These are phyloP conservation scores for Capsicum chinense DNA, from an alignment of 257 asterid genomes.

Conservation along the genomic window DNA sequence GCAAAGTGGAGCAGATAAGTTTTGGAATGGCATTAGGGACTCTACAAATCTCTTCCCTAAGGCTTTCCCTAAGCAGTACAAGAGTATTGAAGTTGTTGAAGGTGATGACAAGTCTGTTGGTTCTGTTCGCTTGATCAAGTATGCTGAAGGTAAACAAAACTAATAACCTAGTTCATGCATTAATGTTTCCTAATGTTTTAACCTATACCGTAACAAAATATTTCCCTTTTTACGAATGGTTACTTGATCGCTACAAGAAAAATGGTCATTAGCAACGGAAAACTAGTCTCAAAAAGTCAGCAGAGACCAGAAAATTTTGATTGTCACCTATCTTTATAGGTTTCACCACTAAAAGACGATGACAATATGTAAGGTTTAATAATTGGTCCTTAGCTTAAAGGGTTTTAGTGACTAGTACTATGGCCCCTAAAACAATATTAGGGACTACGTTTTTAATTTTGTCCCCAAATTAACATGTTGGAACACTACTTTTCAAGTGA, in stretches of 20 bases:
- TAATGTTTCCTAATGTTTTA: too few relatives aligned
- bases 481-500: too few relatives aligned
- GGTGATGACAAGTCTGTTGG: conserved; percentile 79
- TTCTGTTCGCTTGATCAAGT: conserved; percentile 64
- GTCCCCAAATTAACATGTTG: too few relatives aligned
- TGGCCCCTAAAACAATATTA: too few relatives aligned
- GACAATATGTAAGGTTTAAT: too few relatives aligned
- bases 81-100: conserved; percentile 70
- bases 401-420: too few relatives aligned
- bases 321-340: too few relatives aligned
- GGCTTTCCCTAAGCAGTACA: conserved; percentile 62
- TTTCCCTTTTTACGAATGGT: neutral
- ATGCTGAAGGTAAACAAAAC: conserved; percentile 50
- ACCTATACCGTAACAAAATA: neutral
- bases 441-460: too few relatives aligned
- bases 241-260: neutral
- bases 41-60: conserved; percentile 70
- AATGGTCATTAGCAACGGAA: neutral
- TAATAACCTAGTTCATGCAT: neutral
- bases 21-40: conserved; percentile 66
- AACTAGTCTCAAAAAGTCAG: neutral
- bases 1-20: conserved; percentile 55
- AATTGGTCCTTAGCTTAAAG: too few relatives aligned
- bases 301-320: too few relatives aligned
- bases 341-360: too few relatives aligned